phyloP scores from a whole-genome alignment of 192 early-diverging fungal genomes.

The Jimgerdemannia flammicorona region DNA sequence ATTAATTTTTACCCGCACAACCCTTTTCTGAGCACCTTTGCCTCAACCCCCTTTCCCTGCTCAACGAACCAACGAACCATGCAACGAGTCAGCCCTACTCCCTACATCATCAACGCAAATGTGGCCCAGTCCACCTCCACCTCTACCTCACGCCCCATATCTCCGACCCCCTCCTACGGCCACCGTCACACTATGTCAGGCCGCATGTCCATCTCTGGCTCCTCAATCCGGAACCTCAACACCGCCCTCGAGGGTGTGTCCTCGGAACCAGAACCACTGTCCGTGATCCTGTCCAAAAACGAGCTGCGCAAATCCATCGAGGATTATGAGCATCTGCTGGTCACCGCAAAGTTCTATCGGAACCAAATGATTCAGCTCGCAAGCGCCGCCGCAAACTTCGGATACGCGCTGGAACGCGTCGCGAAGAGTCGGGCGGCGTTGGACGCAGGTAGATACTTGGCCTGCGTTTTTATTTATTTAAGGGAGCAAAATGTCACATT shows the following conservation, averaged over 20 bases:
- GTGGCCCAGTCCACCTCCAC: background rate
- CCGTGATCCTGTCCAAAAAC: conserved; percentile 30
- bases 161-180: conserved; percentile 3
- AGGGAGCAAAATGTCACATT: too few species aligned
- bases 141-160: background rate
- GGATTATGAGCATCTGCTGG: conserved; percentile 30
- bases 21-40: too few species aligned
- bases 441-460: conserved; percentile 16
- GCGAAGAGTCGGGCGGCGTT: conserved; percentile 40
- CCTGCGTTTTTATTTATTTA: background rate
- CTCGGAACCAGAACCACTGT: background rate
- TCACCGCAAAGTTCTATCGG: conserved; percentile 39
- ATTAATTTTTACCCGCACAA: too few species aligned
- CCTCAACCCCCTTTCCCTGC: too few species aligned
- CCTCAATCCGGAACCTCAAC: background rate
- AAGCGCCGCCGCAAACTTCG: conserved; percentile 43
- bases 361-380: conserved; percentile 41
- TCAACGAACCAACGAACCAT: too few species aligned
- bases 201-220: background rate
- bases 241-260: background rate
- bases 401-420: conserved; percentile 40
- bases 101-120: too few species aligned
- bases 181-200: background rate
- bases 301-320: conserved; percentile 39
- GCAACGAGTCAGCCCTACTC: too few species aligned